phyloP scores from a whole-genome alignment of 2,329 filamentous ascomycete genomes.

The Colletotrichum sp. region DNA sequence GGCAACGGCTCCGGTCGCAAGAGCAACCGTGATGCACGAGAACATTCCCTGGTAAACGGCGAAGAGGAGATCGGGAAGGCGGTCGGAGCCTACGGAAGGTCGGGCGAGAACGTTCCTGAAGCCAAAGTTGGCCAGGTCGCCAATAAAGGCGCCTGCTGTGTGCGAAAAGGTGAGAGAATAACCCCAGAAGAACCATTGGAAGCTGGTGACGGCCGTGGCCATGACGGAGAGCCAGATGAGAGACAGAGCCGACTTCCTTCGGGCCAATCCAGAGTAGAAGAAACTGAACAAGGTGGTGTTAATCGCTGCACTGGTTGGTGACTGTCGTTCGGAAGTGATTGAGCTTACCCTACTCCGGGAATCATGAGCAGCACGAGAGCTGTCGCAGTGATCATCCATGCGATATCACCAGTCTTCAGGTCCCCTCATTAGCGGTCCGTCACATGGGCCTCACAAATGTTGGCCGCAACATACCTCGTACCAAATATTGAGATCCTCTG shows the following conservation, averaged over 20 bases:
- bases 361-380: slow-evolving; percentile 91
- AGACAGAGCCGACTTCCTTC: slow-evolving; percentile 87
- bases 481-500: slow-evolving; percentile 76
- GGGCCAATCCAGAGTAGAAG: slow-evolving; percentile 91
- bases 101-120: slow-evolving; percentile 76
- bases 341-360: slow-evolving; percentile 73
- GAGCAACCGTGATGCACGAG: slow-evolving; percentile 82
- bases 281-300: slow-evolving; percentile 52
- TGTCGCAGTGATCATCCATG: slow-evolving; percentile 82
- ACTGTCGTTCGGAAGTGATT: background rate
- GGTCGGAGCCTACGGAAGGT: slow-evolving; percentile 75
- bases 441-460: background rate
- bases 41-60: slow-evolving; percentile 91
- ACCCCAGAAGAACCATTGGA: slow-evolving; percentile 97
- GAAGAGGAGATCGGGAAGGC: slow-evolving; percentile 84
- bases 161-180: slow-evolving; percentile 86
- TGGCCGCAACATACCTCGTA: slow-evolving; percentile 64
- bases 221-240: slow-evolving; percentile 92
- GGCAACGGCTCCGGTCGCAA: slow-evolving; percentile 83
- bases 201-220: slow-evolving; percentile 81
- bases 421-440: slow-evolving; percentile 19
- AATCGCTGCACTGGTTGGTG: background rate
- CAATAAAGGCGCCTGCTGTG: slow-evolving; percentile 76
- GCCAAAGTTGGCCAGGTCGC: slow-evolving; percentile 79
- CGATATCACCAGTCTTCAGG: slow-evolving; percentile 76